Base-by-base conservation (phyloP, 1,284 basidiomycete genomes). In the Salmacisia buchloeana region DNA sequence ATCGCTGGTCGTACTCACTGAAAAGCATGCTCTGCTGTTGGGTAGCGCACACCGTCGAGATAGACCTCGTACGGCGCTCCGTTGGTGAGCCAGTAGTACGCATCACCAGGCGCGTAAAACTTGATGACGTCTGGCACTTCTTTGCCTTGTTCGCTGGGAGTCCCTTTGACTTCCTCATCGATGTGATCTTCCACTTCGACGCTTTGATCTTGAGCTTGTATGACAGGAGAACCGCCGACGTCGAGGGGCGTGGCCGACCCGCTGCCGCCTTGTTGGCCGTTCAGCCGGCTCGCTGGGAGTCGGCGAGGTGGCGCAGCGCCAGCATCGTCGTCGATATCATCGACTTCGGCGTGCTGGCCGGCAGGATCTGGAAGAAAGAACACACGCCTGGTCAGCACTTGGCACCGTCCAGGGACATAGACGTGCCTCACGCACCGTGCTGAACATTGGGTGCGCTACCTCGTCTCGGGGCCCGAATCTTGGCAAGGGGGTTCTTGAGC, bases 51-150 rank as follows among this genome's bases (percentile, higher is more conserved):
- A 23, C 59, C 59, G 57, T 76, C 72, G 43, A 60, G 59, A 36
- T 46, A 35, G 12, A 76, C 63, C 2, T 71, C 61, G 56, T 72
- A 62, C 27, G 63, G 59, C 4, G 65, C 64, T 27, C 29, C 52
- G 59, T 73, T 72, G 63, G 64, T 70, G n/a, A 76, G 71, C 63
- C 64, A 73, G 34, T 63, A 76, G 64, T 70, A 72, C 18, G 67
- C 59, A n/a, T 58, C 38, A 29, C 63, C 66, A n/a, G 63, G 61
- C 1, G 61, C 60, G 56, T 60, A 72, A 41, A 74, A 74, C 1
- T 64, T 35, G 52, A 74, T 65, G 1, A 58, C 45, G 6, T 27
- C 31, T 13, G 49, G 27, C 13, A 18, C 15, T 3, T 12, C 4
- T 33, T 54, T 31, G 13, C 34, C 49, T 18, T 29, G 12, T 29